Evolutionary conservation across 75 land plant species (phyloP).

Genomic region (Adiantum capillusveneris): DNA sequence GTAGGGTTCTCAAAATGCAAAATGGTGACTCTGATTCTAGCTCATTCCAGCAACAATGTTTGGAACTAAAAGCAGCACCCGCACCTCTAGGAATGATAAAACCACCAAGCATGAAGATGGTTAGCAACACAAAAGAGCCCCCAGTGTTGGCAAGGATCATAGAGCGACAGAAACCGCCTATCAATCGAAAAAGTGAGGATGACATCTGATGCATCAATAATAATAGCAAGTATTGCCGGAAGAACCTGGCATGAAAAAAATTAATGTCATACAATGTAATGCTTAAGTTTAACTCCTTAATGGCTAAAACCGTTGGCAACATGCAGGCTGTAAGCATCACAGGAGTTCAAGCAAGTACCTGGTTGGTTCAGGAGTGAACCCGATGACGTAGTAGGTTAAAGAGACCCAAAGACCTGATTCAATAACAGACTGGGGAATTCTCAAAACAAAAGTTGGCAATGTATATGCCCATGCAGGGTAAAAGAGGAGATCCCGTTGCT

Average conservation of each 20-base stretch:
- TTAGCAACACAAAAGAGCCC: conserved; percentile 15
- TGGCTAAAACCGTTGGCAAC: not conserved
- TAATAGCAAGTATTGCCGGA: conserved; percentile 22
- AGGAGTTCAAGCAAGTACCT: conserved; percentile 26
- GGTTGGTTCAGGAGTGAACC: conserved; percentile 75
- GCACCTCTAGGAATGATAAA: conserved; percentile 27
- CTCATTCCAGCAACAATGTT: not conserved
- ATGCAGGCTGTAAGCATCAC: not conserved
- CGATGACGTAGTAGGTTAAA: conserved; percentile 68
- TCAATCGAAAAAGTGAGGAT: conserved; percentile 20
- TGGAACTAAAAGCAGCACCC: not conserved
- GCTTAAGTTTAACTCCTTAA: not conserved
- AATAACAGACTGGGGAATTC: conserved; percentile 53
- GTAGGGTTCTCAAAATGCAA: no score
- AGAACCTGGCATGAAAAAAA: conserved; percentile 12
- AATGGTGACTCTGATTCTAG: no score
- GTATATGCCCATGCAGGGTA: conserved; percentile 81
- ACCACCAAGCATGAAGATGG: conserved; percentile 24
- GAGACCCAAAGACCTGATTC: conserved; percentile 63
- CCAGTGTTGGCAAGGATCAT: conserved; percentile 20
- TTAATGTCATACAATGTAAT: no score
- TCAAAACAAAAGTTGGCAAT: conserved; percentile 45
- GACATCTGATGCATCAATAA: conserved; percentile 21
- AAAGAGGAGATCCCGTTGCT: conserved; percentile 81
- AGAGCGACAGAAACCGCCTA: conserved; percentile 24